Evolutionary conservation across 1,284 basidiomycete genomes (phyloP).

Genomic region (Stygiomarasmius scandens): DNA sequence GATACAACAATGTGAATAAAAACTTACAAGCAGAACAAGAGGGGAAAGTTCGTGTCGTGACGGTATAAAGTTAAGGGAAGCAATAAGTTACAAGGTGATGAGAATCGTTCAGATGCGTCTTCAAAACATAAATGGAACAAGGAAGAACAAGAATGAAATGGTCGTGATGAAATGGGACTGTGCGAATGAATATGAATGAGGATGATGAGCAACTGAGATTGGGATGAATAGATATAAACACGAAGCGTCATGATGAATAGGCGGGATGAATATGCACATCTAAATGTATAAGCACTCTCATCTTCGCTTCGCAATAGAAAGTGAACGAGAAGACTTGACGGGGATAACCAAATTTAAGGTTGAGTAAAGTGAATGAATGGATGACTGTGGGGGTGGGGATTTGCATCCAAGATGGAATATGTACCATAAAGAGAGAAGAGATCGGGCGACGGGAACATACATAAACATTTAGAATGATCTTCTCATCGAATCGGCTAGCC

Average conservation of each 20-base stretch:
- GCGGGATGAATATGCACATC: not conserved
- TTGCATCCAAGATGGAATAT: not conserved
- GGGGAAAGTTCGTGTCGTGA: no score
- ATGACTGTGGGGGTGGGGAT: not conserved
- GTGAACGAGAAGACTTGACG: not conserved
- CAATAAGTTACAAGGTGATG: no score
- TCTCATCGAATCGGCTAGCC: not conserved
- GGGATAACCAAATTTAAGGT: not conserved
- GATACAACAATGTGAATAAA: no score
- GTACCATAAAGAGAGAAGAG: not conserved
- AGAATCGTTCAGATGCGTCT: no score
- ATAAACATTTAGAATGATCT: not conserved
- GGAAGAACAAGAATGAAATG: no score
- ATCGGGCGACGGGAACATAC: not conserved
- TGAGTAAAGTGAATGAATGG: not conserved
- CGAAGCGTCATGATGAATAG: not conserved
- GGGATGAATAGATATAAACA: not conserved
- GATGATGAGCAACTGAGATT: not conserved
- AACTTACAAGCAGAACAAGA: no score
- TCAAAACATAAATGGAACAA: no score
- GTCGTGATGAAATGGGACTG: not conserved
- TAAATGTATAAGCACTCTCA: not conserved
- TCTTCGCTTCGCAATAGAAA: not conserved
- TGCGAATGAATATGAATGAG: not conserved
- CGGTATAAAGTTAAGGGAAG: no score